Conservation (phyloP, 257 asterid genomes). For the Petrea volubilis region DNA sequence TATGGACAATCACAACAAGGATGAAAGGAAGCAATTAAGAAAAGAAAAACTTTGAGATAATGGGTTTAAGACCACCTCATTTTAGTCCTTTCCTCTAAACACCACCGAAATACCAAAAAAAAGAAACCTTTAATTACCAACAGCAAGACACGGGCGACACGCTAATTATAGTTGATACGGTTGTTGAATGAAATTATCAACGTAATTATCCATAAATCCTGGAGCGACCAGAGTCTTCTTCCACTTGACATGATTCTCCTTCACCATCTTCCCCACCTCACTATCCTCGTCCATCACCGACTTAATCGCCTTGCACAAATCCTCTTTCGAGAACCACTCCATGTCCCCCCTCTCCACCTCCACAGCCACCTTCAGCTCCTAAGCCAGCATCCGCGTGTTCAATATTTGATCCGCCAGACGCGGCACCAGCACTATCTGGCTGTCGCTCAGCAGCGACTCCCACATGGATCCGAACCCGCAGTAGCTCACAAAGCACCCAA, state of each 20-base stretch:
- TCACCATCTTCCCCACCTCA: conserved; percentile 44
- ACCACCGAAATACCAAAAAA: background rate
- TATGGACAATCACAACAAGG: too few relatives aligned
- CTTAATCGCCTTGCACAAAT: conserved; percentile 49
- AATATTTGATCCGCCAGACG: conserved; percentile 66
- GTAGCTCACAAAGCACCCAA: conserved; percentile 89
- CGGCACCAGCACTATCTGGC: conserved; percentile 73
- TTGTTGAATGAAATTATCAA: conserved; percentile 50
- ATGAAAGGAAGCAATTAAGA: too few relatives aligned
- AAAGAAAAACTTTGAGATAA: too few relatives aligned
- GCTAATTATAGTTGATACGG: conserved; percentile 34
- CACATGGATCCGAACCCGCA: conserved; percentile 93
- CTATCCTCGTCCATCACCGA: conserved; percentile 59
- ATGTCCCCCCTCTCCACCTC: conserved; percentile 72
- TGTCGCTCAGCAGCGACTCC: conserved; percentile 72
- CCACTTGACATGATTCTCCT: conserved; percentile 60
- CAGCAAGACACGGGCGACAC: background rate
- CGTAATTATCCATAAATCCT: conserved; percentile 47
- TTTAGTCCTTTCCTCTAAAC: too few relatives aligned
- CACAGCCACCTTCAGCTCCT: conserved; percentile 71
- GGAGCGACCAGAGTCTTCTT: conserved; percentile 37
- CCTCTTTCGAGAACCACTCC: conserved; percentile 70
- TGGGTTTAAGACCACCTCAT: too few relatives aligned
- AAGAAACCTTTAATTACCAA: too few relatives aligned
- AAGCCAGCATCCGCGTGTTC: conserved; percentile 66